Conservation (phyloP, 768 basidiomycete genomes). For the Pholiota conissans region DNA sequence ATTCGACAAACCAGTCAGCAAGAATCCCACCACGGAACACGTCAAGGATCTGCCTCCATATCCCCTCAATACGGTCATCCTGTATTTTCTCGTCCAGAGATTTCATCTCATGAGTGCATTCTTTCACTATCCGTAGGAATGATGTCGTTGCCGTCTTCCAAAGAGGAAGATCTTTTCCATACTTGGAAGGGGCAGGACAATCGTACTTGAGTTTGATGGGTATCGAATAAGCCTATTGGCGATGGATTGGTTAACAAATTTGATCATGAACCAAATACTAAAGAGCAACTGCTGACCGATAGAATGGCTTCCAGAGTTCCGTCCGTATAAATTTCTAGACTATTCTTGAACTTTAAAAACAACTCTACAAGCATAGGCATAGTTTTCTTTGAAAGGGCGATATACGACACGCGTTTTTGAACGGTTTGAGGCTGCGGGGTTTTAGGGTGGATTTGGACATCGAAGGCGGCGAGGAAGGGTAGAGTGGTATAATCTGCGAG, state of each 20-base stretch:
- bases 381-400: conserved; percentile 83
- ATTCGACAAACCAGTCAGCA: conserved; percentile 71
- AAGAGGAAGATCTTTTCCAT: conserved; percentile 81
- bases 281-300: conserved; percentile 66
- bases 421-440: conserved; percentile 41
- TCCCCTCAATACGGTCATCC: conserved; percentile 67
- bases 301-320: conserved; percentile 66
- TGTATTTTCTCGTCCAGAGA: conserved; percentile 55
- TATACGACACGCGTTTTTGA: conserved; percentile 79
- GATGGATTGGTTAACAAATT: not conserved
- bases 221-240: conserved; percentile 74
- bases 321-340: conserved; percentile 66
- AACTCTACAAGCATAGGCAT: conserved; percentile 86
- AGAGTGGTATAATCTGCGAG: conserved; percentile 83
- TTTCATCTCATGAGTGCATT: conserved; percentile 55
- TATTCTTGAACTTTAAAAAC: conserved; percentile 65
- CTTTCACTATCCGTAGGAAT: conserved; percentile 74
- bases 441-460: conserved; percentile 44
- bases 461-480: conserved; percentile 83
- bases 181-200: conserved; percentile 86
- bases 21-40: conserved; percentile 80
- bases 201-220: conserved; percentile 95
- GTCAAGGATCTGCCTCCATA: conserved; percentile 84
- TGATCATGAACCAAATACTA: conserved; percentile 19
- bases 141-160: conserved; percentile 94